These are phyloP conservation scores for Boletus pseudo-olivaceus DNA, from an alignment of 768 basidiomycete species.

Conservation along the genomic window DNA sequence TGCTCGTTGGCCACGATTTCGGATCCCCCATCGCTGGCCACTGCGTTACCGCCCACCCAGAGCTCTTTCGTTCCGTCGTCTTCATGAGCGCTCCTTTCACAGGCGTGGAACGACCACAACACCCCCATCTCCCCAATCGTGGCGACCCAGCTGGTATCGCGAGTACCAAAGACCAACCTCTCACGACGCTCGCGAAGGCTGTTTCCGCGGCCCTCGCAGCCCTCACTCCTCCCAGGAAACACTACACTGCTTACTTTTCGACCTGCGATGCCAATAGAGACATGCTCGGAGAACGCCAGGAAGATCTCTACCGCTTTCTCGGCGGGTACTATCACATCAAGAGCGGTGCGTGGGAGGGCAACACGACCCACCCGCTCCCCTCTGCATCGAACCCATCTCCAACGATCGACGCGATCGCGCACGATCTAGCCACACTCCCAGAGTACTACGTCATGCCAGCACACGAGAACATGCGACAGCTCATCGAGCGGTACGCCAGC, in stretches of 20 bases:
- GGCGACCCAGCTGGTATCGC: conserved; percentile 3
- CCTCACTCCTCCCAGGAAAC: conserved; percentile 52
- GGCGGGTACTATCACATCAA: conserved; percentile 44
- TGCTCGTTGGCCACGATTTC: conserved; percentile 61
- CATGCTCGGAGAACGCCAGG: conserved; percentile 28
- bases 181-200: conserved; percentile 4
- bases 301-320: conserved; percentile 24
- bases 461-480: conserved; percentile 50
- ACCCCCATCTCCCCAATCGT: conserved; percentile 3
- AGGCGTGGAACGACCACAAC: conserved; percentile 38
- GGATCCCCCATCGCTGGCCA: conserved; percentile 53
- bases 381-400: conserved; percentile 22
- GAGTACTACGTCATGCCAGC: conserved; percentile 62
- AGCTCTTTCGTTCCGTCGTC: conserved; percentile 53
- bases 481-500: conserved; percentile 37
- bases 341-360: conserved; percentile 50
- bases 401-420: conserved; percentile 23
- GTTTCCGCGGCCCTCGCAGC: conserved; percentile 29
- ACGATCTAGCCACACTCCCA: conserved; percentile 43
- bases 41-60: conserved; percentile 52
- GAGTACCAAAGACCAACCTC: conserved; percentile 3
- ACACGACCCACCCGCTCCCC: conserved; percentile 39
- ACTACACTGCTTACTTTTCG: conserved; percentile 53
- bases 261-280: conserved; percentile 45
- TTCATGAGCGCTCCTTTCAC: conserved; percentile 59